Conservation (phyloP, 768 basidiomycete species). For the Pulveroboletus sp. region DNA sequence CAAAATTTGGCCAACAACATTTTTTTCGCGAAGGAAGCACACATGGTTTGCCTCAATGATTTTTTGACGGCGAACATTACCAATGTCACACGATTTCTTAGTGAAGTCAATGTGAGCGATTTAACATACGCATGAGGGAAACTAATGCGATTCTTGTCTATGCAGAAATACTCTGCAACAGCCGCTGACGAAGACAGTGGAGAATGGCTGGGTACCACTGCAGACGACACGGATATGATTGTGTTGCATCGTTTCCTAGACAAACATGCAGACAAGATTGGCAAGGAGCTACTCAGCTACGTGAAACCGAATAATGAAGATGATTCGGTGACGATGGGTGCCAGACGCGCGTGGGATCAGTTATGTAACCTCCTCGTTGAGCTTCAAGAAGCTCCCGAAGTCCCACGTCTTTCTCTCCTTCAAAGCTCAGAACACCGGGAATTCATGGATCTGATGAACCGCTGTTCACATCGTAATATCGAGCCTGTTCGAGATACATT, state of each 20-base stretch:
- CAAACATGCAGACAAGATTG: slow-evolving; percentile 82
- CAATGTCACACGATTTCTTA: slow-evolving; percentile 71
- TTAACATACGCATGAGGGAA: background rate
- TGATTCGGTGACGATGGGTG: slow-evolving; percentile 49
- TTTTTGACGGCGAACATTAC: slow-evolving; percentile 69
- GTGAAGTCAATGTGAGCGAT: slow-evolving; percentile 59
- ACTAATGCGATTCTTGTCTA: background rate
- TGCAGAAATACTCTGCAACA: slow-evolving; percentile 40
- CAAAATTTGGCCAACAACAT: slow-evolving; percentile 94
- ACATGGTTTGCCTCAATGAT: slow-evolving; percentile 76
- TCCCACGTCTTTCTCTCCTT: slow-evolving; percentile 52
- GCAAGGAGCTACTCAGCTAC: slow-evolving; percentile 77
- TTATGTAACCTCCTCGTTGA: slow-evolving; percentile 78
- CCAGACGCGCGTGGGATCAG: slow-evolving; percentile 81
- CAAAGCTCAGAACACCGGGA: slow-evolving; percentile 52
- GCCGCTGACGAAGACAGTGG: slow-evolving; percentile 58
- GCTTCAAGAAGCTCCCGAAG: slow-evolving; percentile 62
- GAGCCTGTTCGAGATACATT: slow-evolving; percentile 66
- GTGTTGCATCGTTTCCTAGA: slow-evolving; percentile 82
- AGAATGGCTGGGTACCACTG: slow-evolving; percentile 70
- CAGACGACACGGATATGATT: slow-evolving; percentile 80
- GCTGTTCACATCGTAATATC: slow-evolving; percentile 55
- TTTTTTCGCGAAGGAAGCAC: slow-evolving; percentile 85
- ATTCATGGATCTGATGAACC: slow-evolving; percentile 62
- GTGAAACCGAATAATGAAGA: slow-evolving; percentile 56